Evolutionary conservation across 371 early-diverging fungal genomes (phyloP).

Genomic region (Zancudomyces culisetae): DNA sequence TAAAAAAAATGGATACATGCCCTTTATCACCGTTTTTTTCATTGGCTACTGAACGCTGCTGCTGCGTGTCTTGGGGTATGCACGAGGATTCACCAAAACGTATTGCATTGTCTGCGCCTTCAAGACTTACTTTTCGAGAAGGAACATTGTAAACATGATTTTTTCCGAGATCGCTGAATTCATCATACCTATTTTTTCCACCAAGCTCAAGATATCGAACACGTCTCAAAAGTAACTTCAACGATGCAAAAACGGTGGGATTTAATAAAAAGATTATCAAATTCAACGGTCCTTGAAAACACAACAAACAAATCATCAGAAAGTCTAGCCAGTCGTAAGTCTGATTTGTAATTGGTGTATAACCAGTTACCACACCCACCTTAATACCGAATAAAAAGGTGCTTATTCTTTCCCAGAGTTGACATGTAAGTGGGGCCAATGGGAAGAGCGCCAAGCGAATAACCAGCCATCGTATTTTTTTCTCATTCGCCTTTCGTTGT

Average conservation of each 20-base stretch:
- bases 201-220: neutral
- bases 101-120: too few species aligned
- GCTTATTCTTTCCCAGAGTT: conserved; percentile 1
- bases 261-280: conserved; percentile 1
- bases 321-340: neutral
- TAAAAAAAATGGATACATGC: too few species aligned
- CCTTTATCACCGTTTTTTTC: too few species aligned
- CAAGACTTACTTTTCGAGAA: too few species aligned
- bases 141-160: too few species aligned
- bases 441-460: neutral
- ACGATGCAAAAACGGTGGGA: conserved; percentile 2
- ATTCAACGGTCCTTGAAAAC: conserved; percentile 1
- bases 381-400: conserved; percentile 1
- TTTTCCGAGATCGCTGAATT: too few species aligned
- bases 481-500: neutral
- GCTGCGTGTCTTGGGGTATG: too few species aligned
- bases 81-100: too few species aligned
- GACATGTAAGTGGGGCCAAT: neutral
- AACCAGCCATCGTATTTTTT: neutral
- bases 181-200: neutral
- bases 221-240: neutral
- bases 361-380: too few species aligned
- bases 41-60: too few species aligned
- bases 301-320: neutral
- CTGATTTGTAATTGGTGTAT: neutral